These are phyloP conservation scores for Aphanoascus verrucosus DNA, from an alignment of 2,329 filamentous ascomycete species.

Conservation along the genomic window DNA sequence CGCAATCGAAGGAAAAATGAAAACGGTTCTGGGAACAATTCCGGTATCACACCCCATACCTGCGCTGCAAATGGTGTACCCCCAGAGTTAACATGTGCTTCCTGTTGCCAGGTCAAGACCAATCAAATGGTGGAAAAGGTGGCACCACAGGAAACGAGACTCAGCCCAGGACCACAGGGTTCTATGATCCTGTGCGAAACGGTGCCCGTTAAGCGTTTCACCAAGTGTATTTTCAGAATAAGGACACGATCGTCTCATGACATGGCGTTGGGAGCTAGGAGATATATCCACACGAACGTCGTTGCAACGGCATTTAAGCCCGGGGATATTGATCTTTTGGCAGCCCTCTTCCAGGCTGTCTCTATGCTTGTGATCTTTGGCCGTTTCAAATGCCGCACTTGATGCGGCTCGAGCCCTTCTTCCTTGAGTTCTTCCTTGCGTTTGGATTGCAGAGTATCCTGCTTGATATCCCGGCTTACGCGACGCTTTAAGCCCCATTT, in stretches of 20 bases:
- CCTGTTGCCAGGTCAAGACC: constrained; percentile 15
- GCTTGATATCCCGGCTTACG: constrained; percentile 3
- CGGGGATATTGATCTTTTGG: neutral
- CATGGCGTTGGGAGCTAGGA: neutral
- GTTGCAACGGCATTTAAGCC: neutral
- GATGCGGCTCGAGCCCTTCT: neutral
- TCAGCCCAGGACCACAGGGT: constrained; percentile 21
- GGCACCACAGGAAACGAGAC: constrained; percentile 19
- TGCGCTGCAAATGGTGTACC: constrained; percentile 10
- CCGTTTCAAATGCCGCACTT: neutral
- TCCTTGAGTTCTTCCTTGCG: neutral
- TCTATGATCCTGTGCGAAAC: constrained; percentile 36
- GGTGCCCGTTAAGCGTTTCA: constrained; percentile 20
- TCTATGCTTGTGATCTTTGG: neutral
- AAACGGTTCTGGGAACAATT: constrained; percentile 11
- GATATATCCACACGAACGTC: neutral
- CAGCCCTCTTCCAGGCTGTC: neutral
- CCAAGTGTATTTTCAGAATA: neutral
- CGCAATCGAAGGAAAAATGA: constrained; percentile 33
- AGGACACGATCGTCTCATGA: neutral
- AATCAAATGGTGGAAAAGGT: constrained; percentile 20
- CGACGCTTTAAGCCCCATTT: neutral
- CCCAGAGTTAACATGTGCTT: neutral
- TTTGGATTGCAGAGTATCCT: neutral
- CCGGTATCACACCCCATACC: constrained; percentile 13